A percentile compares a stretch with the other conserved stretches of the same genome.
Evolutionary conservation across 2,329 filamentous ascomycete species (phyloP).

Genomic region (Colletotrichum sp.): DNA sequence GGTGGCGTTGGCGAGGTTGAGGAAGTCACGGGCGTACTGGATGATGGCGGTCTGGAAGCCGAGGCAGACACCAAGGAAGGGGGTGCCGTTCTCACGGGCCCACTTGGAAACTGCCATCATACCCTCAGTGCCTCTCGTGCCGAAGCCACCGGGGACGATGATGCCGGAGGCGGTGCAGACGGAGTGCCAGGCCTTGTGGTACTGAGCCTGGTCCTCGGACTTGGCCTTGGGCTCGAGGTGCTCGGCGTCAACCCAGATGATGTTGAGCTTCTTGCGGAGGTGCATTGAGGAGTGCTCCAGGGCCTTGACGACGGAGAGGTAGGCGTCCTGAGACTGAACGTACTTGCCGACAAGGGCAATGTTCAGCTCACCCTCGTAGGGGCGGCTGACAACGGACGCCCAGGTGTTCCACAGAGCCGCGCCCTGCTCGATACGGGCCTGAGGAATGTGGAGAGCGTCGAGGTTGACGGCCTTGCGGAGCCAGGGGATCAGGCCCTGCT

Average conservation of each 20-base stretch:
- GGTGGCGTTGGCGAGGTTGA: constrained; percentile 61
- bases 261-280: constrained; percentile 77
- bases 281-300: constrained; percentile 92
- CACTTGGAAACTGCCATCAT: constrained; percentile 90
- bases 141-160: constrained; percentile 80
- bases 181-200: constrained; percentile 85
- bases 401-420: constrained; percentile 63
- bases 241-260: constrained; percentile 85
- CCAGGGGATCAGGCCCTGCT: constrained; percentile 76
- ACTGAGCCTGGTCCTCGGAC: constrained; percentile 70
- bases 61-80: constrained; percentile 86
- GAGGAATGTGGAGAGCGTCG: constrained; percentile 57
- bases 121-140: constrained; percentile 80
- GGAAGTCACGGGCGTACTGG: constrained; percentile 82
- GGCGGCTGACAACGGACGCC: constrained; percentile 68
- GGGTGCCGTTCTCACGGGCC: constrained; percentile 81
- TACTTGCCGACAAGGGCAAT: constrained; percentile 97
- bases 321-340: constrained; percentile 81
- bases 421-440: constrained; percentile 66
- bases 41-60: constrained; percentile 94
- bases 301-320: constrained; percentile 83
- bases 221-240: constrained; percentile 75
- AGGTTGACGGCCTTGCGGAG: constrained; percentile 71
- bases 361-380: constrained; percentile 72
- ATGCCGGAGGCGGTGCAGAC: constrained; percentile 74